A percentile compares a stretch with the other conserved stretches of the same genome.
Evolutionary conservation across 352 stramenopile species (phyloP).

Genomic region (Phytophthora boehmeriae): DNA sequence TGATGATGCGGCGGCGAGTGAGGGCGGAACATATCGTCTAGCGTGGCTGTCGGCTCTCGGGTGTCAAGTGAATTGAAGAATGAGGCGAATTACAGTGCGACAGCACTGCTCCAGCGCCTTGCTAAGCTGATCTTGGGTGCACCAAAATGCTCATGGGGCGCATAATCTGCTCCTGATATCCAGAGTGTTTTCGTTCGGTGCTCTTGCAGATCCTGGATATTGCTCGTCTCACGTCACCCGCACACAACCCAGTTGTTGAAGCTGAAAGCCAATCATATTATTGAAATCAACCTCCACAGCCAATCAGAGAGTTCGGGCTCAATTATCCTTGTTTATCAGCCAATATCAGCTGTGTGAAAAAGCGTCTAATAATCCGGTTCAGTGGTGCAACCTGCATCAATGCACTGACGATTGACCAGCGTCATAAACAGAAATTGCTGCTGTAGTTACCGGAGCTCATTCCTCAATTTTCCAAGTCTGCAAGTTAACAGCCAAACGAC

Average conservation of each 20-base stretch:
- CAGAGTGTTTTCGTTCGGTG: neutral
- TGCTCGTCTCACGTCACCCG: neutral
- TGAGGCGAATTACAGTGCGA: neutral
- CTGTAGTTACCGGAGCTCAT: neutral
- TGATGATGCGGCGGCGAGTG: neutral
- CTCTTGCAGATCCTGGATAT: slow-evolving; percentile 2
- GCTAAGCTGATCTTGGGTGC: too few species aligned
- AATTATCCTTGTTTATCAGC: too few species aligned
- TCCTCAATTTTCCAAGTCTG: slow-evolving; percentile 21
- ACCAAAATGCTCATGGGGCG: too few species aligned
- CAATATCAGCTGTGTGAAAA: too few species aligned
- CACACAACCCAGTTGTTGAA: slow-evolving; percentile 1
- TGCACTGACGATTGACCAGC: too few species aligned
- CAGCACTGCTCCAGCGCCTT: neutral
- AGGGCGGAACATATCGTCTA: neutral
- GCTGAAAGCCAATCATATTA: neutral
- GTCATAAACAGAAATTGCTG: neutral
- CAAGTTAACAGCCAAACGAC: slow-evolving; percentile 3
- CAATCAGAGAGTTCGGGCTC: too few species aligned
- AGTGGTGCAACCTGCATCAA: slow-evolving; percentile 13
- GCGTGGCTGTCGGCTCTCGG: neutral
- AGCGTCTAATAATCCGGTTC: too few species aligned
- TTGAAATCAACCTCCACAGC: too few species aligned
- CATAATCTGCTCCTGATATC: slow-evolving; percentile 1
- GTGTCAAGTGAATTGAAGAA: neutral